A percentile compares a stretch with the other conserved stretches of the same genome.
Conservation (phyloP, 208 protist genomes). For the Acanthamoeba royreba region DNA sequence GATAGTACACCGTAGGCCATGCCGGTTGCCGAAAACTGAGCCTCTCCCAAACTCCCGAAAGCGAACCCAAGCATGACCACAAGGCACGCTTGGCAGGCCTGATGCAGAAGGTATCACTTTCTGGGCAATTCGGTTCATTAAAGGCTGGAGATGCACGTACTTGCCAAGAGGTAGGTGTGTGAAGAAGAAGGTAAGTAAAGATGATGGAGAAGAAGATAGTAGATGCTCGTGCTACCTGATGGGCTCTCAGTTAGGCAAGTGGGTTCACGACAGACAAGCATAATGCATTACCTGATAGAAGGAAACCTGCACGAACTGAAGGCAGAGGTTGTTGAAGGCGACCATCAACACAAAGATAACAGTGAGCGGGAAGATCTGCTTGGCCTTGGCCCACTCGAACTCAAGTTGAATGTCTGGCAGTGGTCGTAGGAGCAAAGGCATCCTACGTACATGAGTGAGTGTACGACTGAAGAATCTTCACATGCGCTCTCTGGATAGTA, state of each 20-base stretch:
- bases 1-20: constrained; percentile 45
- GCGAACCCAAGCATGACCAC: constrained; percentile 58
- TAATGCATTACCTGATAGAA: constrained; percentile 43
- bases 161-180: not conserved
- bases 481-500: not conserved
- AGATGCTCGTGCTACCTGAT: constrained; percentile 43
- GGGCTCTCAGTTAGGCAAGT: not conserved
- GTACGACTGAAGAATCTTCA: not conserved
- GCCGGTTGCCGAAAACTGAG: constrained; percentile 26
- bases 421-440: not conserved
- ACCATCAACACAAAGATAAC: constrained; percentile 47
- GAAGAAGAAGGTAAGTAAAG: constrained; percentile 46
- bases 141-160: not conserved
- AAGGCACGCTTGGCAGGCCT: not conserved
- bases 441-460: not conserved
- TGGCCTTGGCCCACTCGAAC: not conserved
- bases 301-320: constrained; percentile 53
- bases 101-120: not conserved
- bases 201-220: constrained; percentile 58
- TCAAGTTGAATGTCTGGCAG: not conserved
- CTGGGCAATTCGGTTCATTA: not conserved
- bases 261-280: not conserved
- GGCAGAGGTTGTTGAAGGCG: constrained; percentile 55
- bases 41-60: constrained; percentile 40
- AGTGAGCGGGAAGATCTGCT: constrained; percentile 35